These are phyloP conservation scores for Halocafeteria seosinensis DNA, from an alignment of 108 stramenopile species.

Conservation along the genomic window DNA sequence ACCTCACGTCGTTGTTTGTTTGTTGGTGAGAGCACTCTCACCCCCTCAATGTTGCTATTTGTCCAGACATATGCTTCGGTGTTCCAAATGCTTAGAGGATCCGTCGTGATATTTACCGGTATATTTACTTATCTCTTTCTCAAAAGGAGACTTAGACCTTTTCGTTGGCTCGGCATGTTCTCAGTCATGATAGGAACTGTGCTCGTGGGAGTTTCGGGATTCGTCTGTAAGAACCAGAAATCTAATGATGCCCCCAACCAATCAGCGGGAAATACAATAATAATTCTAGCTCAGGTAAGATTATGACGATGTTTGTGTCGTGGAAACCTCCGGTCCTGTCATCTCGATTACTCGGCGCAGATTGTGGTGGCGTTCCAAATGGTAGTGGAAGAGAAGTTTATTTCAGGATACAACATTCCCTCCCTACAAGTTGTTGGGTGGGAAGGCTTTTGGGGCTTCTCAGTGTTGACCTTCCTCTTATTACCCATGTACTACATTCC, in stretches of 20 bases:
- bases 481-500: slow-evolving; percentile 4
- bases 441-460: neutral
- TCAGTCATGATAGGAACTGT: neutral
- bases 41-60: no score
- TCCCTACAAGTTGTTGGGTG: slow-evolving; percentile 1
- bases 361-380: slow-evolving; percentile 1
- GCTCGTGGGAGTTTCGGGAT: neutral
- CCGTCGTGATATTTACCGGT: slow-evolving; percentile 1
- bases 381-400: neutral
- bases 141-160: neutral
- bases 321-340: no score
- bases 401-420: slow-evolving; percentile 1
- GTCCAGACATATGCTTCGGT: neutral
- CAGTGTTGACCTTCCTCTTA: neutral
- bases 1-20: no score
- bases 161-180: neutral
- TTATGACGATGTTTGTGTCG: no score
- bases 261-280: neutral
- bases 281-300: neutral
- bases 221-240: neutral
- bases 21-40: no score
- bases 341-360: no score
- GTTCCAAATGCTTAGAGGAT: slow-evolving; percentile 3
- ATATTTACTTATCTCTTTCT: neutral
- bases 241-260: neutral